Evolutionary conservation across 768 basidiomycete genomes (phyloP), one percentile per base, ranked within the genome.

Genomic region (Suillus subaureus): DNA sequence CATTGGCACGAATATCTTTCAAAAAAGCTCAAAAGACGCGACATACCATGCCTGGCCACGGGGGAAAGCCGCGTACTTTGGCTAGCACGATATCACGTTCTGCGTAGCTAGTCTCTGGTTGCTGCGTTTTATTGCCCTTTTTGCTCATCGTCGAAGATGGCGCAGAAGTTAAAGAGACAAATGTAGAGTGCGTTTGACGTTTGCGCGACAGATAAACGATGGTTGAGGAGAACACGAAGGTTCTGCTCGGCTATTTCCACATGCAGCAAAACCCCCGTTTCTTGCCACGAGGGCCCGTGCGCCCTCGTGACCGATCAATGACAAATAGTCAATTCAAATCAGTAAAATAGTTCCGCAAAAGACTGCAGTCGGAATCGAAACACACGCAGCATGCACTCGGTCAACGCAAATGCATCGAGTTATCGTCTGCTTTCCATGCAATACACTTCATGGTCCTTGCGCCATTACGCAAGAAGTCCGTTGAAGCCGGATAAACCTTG

Each of bases 41-140:
- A 86, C 93, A 79, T 75, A 97, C 97, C 82, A 93, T 91, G 75
- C 89, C 94, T 63, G 96, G 97, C 97, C 97, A 99, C 5, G 92
- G 85, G 2, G 97, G 95, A 80, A 83, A 98, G 12, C 97, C 97
- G 80, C 93, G 93, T 75, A 99, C 81, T 82, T 97, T 96, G 31
- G 87, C 95, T 67, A 98, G 87, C 45, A 99, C 94, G 70, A 95
- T 82, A 73, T 99, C 96, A 78, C 91, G 89, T 63, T 84, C 74
- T 28, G 84, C 83, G 76, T 92, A 97, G 55, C 81, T 80, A 15
- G 81, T 75, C 67, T 74, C 75, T 69, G 78, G 74, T 69, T 84
- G 75, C 43, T 70, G 73, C 51, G 78, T 74, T 73, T 81, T 80
- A 55, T 78, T 68, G 60, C 76, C 75, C 80, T 88, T 89, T 82